A percentile compares a stretch with the other conserved stretches of the same genome.
These are phyloP conservation scores for Cucumis sativus DNA, from an alignment of 306 rosid genomes.

Conservation along the genomic window Cucumber_9930_V3 NC_026659.2:25889001-25889500, in stretches of 20 bases:
- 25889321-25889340: constrained; percentile 48
- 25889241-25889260: constrained; percentile 30
- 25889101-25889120: constrained; percentile 30
- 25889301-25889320: neutral
- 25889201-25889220: constrained; percentile 46
- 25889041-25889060: constrained; percentile 41
- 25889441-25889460: constrained; percentile 30
- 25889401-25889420: constrained; percentile 39
- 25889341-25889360: constrained; percentile 56
- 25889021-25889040: constrained; percentile 50
- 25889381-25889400: constrained; percentile 75
- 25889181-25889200: constrained; percentile 39
- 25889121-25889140: constrained; percentile 39
- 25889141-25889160: constrained; percentile 66
- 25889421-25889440: constrained; percentile 23
- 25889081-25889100: constrained; percentile 56
- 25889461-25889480: constrained; percentile 29
- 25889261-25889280: neutral
- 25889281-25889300: neutral
- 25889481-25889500: constrained; percentile 27
- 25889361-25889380: constrained; percentile 69
- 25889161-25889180: constrained; percentile 49
- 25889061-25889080: constrained; percentile 56
- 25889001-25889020: constrained; percentile 67
- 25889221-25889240: constrained; percentile 37